Evolutionary conservation across 768 basidiomycete genomes (phyloP), one percentile per base, ranked within the genome.

Genomic region (Mycena chlorophos): DNA sequence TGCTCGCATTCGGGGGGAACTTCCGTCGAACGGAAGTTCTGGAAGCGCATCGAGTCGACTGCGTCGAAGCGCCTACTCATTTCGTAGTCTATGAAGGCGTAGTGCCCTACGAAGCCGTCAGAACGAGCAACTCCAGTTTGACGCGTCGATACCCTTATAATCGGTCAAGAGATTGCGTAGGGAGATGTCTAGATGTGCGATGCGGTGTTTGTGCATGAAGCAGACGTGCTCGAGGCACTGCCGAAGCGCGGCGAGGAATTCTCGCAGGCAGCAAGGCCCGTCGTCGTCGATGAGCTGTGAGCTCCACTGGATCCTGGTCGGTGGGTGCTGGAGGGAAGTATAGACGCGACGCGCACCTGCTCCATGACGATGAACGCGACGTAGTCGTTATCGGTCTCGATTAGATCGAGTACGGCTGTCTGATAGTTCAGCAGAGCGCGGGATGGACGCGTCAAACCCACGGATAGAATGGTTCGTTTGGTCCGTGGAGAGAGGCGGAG

Each of bases 401-500:
- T 78, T 19, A 88, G 68, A 63, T 85, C 86, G 27, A 88, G 67
- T 19, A 91, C 75, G 34, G 89, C 89, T 91, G 64, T 16, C 45
- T 28, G 20, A 20, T 56, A 8, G 49, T 48, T 67, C 60, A 38
- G 55, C 22, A 53, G 56, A 27, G 13, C 28, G 51, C 29, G 13
- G 29, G 8, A 47, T 53, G 46, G 31, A 51, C 28, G 27, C 42
- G 37, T 49, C 29, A 53, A 38, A 78, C 86, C 65, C 53, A 90
- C 89, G 88, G 68, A 91, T 89, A 48, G 82, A 85, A 62, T 88
- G 89, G 65, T 90, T 90, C 82, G 80, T 83, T 47, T 84, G 81
- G 64, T 89, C 76, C 43, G 75, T 66, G 57, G 79, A 73, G 58
- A 85, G 66, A 14, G 78, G 73, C 40, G 81, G 74, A 17, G 77